Evolutionary conservation across 192 early-diverging fungal species (phyloP).

Genomic region (Funneliformis geosporum): DNA sequence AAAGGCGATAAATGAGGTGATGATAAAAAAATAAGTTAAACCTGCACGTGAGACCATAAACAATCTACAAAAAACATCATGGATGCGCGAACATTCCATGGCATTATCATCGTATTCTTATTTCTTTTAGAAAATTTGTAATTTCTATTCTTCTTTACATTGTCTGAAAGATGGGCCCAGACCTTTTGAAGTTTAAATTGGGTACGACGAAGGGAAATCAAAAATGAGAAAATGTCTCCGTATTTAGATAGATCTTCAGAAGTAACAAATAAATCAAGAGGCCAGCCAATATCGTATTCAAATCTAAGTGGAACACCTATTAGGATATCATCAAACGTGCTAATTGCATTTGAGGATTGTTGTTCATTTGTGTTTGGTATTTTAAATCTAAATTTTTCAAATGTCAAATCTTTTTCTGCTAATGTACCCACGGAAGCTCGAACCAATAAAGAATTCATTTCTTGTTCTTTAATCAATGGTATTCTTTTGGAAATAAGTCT

Average conservation of each 20-base stretch:
- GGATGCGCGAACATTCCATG: constrained; percentile 47
- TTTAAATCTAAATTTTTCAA: constrained; percentile 34
- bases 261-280: constrained; percentile 68
- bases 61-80: constrained; percentile 75
- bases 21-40: constrained; percentile 28
- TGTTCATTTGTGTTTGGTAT: neutral
- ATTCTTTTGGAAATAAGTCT: constrained; percentile 1
- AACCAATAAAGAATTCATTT: constrained; percentile 44
- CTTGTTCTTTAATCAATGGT: constrained; percentile 36
- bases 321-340: constrained; percentile 51
- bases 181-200: constrained; percentile 55
- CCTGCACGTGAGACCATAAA: constrained; percentile 74
- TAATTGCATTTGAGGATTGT: neutral
- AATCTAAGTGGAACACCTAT: constrained; percentile 56
- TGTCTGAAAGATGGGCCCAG: constrained; percentile 43
- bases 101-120: neutral
- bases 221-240: constrained; percentile 61
- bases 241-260: constrained; percentile 60
- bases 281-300: constrained; percentile 64
- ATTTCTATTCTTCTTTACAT: constrained; percentile 41
- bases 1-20: neutral
- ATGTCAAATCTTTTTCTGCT: constrained; percentile 38
- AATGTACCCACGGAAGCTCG: constrained; percentile 41
- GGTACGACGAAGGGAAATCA: constrained; percentile 57
- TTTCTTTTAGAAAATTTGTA: constrained; percentile 1